Conservation (phyloP, 371 early-diverging fungal genomes). For the Mucor piriformis region DNA sequence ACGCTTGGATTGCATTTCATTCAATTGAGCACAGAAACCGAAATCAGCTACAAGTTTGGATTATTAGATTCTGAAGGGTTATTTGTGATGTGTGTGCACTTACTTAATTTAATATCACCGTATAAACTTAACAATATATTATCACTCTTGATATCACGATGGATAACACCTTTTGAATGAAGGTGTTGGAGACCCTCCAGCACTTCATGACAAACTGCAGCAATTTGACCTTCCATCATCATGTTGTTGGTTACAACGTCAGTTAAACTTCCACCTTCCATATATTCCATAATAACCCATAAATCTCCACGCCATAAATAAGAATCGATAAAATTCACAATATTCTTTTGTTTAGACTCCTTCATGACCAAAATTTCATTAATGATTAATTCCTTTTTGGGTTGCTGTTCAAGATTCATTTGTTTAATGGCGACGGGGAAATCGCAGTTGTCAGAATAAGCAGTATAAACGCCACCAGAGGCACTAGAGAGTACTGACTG, state of each 20-base stretch:
- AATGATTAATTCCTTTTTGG: slow-evolving; percentile 89
- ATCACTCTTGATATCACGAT: slow-evolving; percentile 95
- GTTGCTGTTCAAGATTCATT: slow-evolving; percentile 87
- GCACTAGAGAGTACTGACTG: slow-evolving; percentile 61
- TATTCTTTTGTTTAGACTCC: slow-evolving; percentile 78
- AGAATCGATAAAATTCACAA: slow-evolving; percentile 87
- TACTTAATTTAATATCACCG: slow-evolving; percentile 85
- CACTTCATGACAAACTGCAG: slow-evolving; percentile 79
- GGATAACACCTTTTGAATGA: slow-evolving; percentile 87
- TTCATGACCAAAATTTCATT: slow-evolving; percentile 90
- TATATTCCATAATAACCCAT: slow-evolving; percentile 91
- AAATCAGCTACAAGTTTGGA: slow-evolving; percentile 67
- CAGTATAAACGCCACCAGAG: slow-evolving; percentile 71
- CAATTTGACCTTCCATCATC: slow-evolving; percentile 90
- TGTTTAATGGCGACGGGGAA: slow-evolving; percentile 85
- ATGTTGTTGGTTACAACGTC: slow-evolving; percentile 80
- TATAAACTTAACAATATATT: slow-evolving; percentile 82
- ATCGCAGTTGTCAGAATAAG: slow-evolving; percentile 62
- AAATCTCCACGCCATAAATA: slow-evolving; percentile 76
- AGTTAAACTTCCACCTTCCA: slow-evolving; percentile 88
- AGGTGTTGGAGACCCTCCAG: slow-evolving; percentile 60
- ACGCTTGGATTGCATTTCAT: slow-evolving; percentile 63
- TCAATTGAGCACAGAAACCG: slow-evolving; percentile 87
- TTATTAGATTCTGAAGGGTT: not conserved
- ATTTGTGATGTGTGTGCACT: slow-evolving; percentile 16